Percentiles rank a stretch among this genome's conserved stretches.
Conservation (phyloP, 2,329 filamentous ascomycete genomes). For the Diplodia sapinea region DNA sequence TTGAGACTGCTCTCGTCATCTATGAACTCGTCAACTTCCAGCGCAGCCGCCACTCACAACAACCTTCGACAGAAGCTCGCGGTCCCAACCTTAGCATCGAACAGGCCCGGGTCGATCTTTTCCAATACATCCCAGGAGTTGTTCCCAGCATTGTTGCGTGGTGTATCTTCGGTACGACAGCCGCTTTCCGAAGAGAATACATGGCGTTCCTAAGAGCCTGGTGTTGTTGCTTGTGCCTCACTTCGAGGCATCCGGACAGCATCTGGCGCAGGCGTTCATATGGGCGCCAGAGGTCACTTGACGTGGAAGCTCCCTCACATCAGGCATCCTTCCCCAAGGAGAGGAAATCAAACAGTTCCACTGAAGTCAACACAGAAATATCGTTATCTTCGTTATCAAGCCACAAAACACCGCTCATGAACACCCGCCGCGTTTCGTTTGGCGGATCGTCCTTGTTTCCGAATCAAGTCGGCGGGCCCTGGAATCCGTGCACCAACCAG, state of each 20-base stretch:
- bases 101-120: conserved; percentile 16
- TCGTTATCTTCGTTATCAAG: conserved; percentile 1
- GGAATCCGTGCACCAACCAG: neutral
- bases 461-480: too few species aligned
- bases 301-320: neutral
- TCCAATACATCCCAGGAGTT: conserved; percentile 20
- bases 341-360: neutral
- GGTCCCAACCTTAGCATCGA: conserved; percentile 11
- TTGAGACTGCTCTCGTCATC: conserved; percentile 18
- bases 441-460: conserved; percentile 1
- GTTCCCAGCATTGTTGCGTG: conserved; percentile 20
- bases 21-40: conserved; percentile 26
- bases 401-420: neutral
- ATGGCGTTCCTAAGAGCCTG: neutral
- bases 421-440: conserved; percentile 9
- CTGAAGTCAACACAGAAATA: conserved; percentile 19
- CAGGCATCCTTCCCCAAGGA: neutral
- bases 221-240: neutral
- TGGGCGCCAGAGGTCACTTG: conserved; percentile 4
- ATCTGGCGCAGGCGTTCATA: neutral
- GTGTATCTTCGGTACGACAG: conserved; percentile 27
- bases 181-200: conserved; percentile 14
- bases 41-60: conserved; percentile 1
- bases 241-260: neutral
- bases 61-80: neutral